Conservation (phyloP, 352 stramenopile species). For the Globisporangium barbulae region DNA sequence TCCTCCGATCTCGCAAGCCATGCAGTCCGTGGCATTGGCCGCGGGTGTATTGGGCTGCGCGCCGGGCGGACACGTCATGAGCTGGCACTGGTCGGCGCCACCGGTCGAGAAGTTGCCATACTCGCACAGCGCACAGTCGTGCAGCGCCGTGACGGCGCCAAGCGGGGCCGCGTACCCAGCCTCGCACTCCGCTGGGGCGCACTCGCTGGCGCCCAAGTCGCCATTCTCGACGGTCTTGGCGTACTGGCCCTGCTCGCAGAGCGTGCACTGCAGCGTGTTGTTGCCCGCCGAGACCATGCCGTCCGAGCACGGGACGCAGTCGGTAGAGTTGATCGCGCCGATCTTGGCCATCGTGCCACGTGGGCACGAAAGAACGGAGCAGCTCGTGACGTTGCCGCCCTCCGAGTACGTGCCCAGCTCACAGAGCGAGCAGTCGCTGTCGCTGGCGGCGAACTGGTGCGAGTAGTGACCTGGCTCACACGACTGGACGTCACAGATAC, state of each 20-base stretch:
- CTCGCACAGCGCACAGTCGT: conserved; percentile 26
- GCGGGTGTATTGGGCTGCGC: conserved; percentile 25
- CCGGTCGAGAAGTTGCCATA: conserved; percentile 32
- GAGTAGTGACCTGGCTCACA: conserved; percentile 29
- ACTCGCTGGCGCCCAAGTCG: conserved; percentile 29
- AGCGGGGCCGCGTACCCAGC: conserved; percentile 18
- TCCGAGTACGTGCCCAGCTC: conserved; percentile 30
- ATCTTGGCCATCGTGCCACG: conserved; percentile 26
- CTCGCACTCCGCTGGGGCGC: conserved; percentile 19
- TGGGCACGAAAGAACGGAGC: conserved; percentile 23
- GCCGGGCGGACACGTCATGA: conserved; percentile 28
- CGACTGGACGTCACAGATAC: conserved; percentile 21
- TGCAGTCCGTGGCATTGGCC: conserved; percentile 24
- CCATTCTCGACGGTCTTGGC: conserved; percentile 11
- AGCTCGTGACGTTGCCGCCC: conserved; percentile 26
- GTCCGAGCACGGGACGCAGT: conserved; percentile 27
- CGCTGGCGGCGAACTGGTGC: conserved; percentile 21
- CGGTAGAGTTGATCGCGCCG: conserved; percentile 25
- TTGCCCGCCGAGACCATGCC: conserved; percentile 32
- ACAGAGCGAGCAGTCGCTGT: conserved; percentile 34
- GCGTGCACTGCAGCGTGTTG: conserved; percentile 18
- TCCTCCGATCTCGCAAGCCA: conserved; percentile 25
- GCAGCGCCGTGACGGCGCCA: conserved; percentile 18
- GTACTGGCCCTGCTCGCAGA: conserved; percentile 27
- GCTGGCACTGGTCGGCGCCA: conserved; percentile 26